Evolutionary conservation across 768 basidiomycete genomes (phyloP), one percentile per base, ranked within the genome.

Genomic region (Collybia nuda): DNA sequence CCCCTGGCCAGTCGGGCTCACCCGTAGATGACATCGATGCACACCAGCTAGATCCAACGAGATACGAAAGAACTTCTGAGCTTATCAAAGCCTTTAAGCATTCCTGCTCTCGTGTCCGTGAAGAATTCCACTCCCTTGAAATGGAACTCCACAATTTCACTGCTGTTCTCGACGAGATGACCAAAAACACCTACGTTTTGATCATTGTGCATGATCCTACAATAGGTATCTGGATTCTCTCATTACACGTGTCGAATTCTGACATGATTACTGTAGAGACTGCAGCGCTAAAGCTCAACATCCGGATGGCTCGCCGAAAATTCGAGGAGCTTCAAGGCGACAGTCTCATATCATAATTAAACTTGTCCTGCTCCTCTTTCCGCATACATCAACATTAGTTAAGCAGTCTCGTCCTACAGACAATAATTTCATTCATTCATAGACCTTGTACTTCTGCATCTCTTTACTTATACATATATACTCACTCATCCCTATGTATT

Each of bases 21-120:
- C 62, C 60, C 40, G 56, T 64, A 48, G 60, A 62, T 21, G 65
- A 71, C 26, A 46, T 60, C 5, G 68, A 71, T 21, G 56, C 70
- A 8, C 76, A 79, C 44, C 66, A 76, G 48, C 74, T 92, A 50
- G 76, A 84, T 49, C 70, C 85, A 5, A 88, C 83, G 52, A 84
- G 90, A 22, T 90, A 91, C 64, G 90, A 92, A 66, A 85, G 90
- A 38, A 91, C 90, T 17, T 90, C 88, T 8, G 94, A 98, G 68
- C 81, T 97, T 52, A 88, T 99, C 72, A 98, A 98, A 71, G 85
- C 87, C 2, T 98, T 98, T 76, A 93, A 96, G 62, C 85, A 92
- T 58, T 88, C 90, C 17, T 97, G 94, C 67, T 82, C 88, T 50
- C 90, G 86, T 39, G 77, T 91, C 26, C 82, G 87, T 17, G 87